Conservation (phyloP, 1,284 basidiomycete species). For the Boletus sp. region DNA sequence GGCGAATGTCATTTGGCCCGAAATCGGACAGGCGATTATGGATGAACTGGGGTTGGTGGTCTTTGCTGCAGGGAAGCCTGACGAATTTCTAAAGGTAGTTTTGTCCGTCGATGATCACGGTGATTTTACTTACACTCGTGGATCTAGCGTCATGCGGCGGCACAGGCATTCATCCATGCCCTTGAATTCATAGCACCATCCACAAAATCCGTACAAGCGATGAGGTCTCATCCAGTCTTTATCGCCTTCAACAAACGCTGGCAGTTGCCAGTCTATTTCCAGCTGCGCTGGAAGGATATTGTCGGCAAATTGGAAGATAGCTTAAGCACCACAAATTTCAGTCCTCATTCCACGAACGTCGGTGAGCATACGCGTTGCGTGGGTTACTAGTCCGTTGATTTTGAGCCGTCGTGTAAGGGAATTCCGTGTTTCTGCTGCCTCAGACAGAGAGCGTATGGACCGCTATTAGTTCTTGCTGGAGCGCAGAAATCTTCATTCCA, state of each 20-base stretch:
- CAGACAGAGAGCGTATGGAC: slow-evolving; percentile 71
- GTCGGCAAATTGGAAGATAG: slow-evolving; percentile 70
- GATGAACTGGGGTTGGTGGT: slow-evolving; percentile 78
- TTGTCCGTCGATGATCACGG: not conserved
- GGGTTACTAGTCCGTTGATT: not conserved
- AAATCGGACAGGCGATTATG: slow-evolving; percentile 74
- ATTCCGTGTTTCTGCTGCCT: slow-evolving; percentile 45
- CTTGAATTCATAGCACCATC: slow-evolving; percentile 84
- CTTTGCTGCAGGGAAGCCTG: slow-evolving; percentile 87
- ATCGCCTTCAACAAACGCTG: slow-evolving; percentile 77
- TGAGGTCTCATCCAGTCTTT: slow-evolving; percentile 73
- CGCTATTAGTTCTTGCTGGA: slow-evolving; percentile 80
- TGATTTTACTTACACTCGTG: slow-evolving; percentile 7
- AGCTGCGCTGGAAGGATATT: slow-evolving; percentile 96
- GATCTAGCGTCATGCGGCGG: slow-evolving; percentile 74
- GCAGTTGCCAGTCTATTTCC: slow-evolving; percentile 97
- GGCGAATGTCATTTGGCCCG: slow-evolving; percentile 85
- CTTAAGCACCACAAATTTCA: slow-evolving; percentile 46
- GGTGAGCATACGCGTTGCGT: slow-evolving; percentile 18
- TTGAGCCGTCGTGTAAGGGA: slow-evolving; percentile 29
- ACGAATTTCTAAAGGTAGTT: slow-evolving; percentile 80
- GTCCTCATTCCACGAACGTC: slow-evolving; percentile 29
- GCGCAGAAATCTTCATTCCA: slow-evolving; percentile 76
- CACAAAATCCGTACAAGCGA: slow-evolving; percentile 57
- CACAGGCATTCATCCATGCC: slow-evolving; percentile 80